These are phyloP conservation scores for Saitozyma sp. DNA, from an alignment of 768 basidiomycete species.

Conservation along the genomic window DNA sequence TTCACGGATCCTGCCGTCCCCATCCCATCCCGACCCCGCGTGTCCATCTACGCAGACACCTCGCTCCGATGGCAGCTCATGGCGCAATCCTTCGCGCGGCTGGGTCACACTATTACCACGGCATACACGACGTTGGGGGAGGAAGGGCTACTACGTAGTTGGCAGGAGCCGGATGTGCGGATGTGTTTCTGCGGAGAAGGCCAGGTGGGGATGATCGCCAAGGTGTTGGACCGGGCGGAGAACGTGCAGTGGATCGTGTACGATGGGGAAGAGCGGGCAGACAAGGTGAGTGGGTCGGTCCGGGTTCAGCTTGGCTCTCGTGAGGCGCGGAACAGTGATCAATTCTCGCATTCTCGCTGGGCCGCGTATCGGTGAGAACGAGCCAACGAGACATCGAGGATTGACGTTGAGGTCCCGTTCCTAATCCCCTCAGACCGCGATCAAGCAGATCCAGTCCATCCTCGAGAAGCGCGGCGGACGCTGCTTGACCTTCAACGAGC, in stretches of 20 bases:
- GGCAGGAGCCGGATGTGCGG: conserved; percentile 78
- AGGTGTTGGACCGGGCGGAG: conserved; percentile 70
- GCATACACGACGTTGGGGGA: conserved; percentile 51
- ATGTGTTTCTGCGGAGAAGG: conserved; percentile 87
- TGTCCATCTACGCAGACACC: conserved; percentile 51
- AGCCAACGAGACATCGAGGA: background rate
- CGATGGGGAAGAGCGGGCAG: conserved; percentile 60
- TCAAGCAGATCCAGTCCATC: conserved; percentile 38
- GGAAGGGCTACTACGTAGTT: conserved; percentile 73
- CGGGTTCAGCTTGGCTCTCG: no score
- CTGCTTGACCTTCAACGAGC: conserved; percentile 64
- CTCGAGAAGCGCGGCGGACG: conserved; percentile 64
- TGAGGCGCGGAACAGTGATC: no score
- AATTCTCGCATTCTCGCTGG: background rate
- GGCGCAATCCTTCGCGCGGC: conserved; percentile 39
- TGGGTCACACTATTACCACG: conserved; percentile 48
- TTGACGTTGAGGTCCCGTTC: no score
- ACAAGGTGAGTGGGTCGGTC: conserved; percentile 23
- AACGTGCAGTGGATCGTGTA: conserved; percentile 76
- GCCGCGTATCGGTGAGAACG: background rate
- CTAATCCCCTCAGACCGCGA: conserved; percentile 1
- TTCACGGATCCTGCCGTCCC: conserved; percentile 21
- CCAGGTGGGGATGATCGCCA: conserved; percentile 71
- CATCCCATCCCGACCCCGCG: conserved; percentile 28
- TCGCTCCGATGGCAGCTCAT: conserved; percentile 51